Base-by-base conservation (phyloP, 768 basidiomycete species). In the Tephrocybe sp. region DNA sequence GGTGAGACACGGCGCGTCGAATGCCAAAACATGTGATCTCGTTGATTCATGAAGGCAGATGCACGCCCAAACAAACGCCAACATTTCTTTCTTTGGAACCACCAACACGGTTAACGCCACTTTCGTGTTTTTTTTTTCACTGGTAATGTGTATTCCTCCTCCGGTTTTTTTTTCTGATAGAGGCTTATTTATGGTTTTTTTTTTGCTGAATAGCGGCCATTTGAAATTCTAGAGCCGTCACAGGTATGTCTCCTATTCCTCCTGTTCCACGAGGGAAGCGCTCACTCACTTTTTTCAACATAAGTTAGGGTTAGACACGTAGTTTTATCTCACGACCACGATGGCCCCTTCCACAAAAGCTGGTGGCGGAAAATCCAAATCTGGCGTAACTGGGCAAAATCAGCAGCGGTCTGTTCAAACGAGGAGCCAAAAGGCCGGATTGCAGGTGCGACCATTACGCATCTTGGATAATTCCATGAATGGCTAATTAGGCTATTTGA, bases 391-490 rank as follows among this genome's bases (percentile, higher is more conserved):
- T 15, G 54, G 65, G 4, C 62, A 70, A 20, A 64, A 65, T 33
- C 67, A 70, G 53, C 68, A 60, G 23, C 68, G 73, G 32, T 67
- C 74, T 6, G 73, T 85, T 51, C 81, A 84, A 58, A 89, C 88
- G 5, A 70, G 87, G 57, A 93, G 90, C 66, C 83, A 86, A 65
- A 91, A 85, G 62, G 93, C 93, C 21, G 93, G 93, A 3, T 74
- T 97, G 3, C 91, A 94, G 80, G 93, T 91, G 45, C 45, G 71
- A 58, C n/a, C 36, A 48, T 53, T 12, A 39, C 37, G 24, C 36
- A 17, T 44, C 24, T 21, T n/a, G 20, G 5, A 23, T 9, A 8
- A 23, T 7, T 21, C 20, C 3, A 9, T 33, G 4, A 14, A 44
- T 17, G 14, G 36, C 25, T 12, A 41, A 21, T 20, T 36, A 15